These are phyloP conservation scores for Rosa persica DNA, from an alignment of 306 rosid genomes.

Conservation along the genomic window DNA sequence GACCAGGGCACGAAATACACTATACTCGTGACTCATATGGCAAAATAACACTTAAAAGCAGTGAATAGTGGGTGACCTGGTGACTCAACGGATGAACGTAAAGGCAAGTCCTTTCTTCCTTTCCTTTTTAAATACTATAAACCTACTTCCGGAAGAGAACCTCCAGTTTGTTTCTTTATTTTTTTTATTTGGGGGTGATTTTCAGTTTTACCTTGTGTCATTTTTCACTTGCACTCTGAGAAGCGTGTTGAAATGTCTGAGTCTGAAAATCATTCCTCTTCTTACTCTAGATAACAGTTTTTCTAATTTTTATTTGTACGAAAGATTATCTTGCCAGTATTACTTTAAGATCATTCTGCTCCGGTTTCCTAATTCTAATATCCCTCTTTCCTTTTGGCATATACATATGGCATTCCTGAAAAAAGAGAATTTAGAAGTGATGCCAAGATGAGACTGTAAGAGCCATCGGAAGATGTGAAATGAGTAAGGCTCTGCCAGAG, in stretches of 20 bases:
- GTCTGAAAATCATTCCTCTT: too few species aligned
- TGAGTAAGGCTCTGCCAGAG: background rate
- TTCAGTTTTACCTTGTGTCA: background rate
- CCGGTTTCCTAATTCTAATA: background rate
- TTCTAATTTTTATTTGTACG: too few species aligned
- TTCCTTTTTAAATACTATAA: background rate
- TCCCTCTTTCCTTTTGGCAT: background rate
- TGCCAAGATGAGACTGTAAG: background rate
- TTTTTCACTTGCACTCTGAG: background rate
- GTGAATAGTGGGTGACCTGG: too few species aligned
- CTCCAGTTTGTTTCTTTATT: background rate
- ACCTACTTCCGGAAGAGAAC: background rate
- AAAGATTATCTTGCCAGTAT: background rate
- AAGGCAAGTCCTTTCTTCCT: background rate
- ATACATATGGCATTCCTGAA: background rate
- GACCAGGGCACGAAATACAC: too few species aligned
- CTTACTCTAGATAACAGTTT: too few species aligned
- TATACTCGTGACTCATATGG: too few species aligned
- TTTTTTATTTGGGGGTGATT: too few species aligned
- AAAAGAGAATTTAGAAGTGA: background rate
- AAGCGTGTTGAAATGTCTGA: too few species aligned
- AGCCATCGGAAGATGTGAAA: background rate
- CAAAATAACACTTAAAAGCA: too few species aligned
- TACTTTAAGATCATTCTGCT: background rate
- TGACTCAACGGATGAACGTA: too few species aligned